Evolutionary conservation across 2,329 filamentous ascomycete genomes (phyloP), one percentile per base, ranked within the genome.

Genomic region (Diaporthe sp.): DNA sequence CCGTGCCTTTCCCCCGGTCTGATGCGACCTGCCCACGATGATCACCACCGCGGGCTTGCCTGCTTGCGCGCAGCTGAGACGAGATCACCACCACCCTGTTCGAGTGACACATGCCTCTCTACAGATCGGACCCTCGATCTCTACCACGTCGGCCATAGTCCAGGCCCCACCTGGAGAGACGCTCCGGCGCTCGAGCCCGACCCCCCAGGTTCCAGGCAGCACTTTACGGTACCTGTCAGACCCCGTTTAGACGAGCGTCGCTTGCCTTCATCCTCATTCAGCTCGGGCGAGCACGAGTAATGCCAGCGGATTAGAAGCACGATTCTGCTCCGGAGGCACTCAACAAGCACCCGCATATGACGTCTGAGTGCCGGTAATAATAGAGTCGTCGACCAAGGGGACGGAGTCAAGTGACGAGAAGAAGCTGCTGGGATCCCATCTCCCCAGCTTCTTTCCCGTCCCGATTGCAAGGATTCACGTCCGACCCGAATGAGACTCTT

Each of bases 321-420:
- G 37, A 13, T 12, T 25, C 28, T 37, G 47, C 31, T 20, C 47
- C 37, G 8, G 47, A 22, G 5, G 4, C n/a, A 28, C 44, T 22
- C 47, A 15, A 34, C 47, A 70, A 49, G 49, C 65, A 70, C 3
- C 65, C 22, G 9, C 65, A 39, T 17, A 20, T 70, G 63, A 68
- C 44, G 31, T 39, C 47, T 37, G 7, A 1, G 22, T 53, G 15
- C 65, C 10, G 15, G n/a, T 17, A 53, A 39, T 53, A 53, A 68
- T 68, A 68, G 65, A 53, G 12, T 39, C 25, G 7, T 39, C 4
- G 8, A 70, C 20, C 42, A 28, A 22, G 49, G 65, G 65, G 15
- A 20, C n/a, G 47, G 4, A 53, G 49, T 70, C 65, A 70, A 70
- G 65, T 70, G 65, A 70, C 49, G 34, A 68, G 47, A 39, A 42